phyloP scores from a whole-genome alignment of 2,329 filamentous ascomycete genomes.

The Fusarium staphyleae region DNA sequence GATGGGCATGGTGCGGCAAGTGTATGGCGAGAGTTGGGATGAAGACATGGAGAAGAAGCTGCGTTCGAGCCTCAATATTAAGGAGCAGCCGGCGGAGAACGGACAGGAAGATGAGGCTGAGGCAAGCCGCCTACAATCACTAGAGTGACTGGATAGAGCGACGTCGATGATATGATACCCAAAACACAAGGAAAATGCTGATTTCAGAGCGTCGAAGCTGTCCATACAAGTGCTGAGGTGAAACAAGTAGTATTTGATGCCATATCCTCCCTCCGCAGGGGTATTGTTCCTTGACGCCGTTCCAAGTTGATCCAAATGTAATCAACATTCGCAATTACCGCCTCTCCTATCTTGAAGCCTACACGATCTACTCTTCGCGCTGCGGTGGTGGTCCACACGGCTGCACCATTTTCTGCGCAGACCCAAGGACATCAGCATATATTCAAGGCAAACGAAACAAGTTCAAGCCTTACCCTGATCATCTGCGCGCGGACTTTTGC shows the following conservation, averaged over 20 bases:
- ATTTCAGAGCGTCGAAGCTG: neutral
- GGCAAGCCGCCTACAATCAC: conserved; percentile 17
- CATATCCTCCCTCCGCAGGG: conserved; percentile 18
- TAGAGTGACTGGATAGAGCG: conserved; percentile 8
- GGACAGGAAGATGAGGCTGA: conserved; percentile 37
- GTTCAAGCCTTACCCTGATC: conserved; percentile 67
- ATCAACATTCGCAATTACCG: neutral
- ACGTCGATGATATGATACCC: conserved; percentile 33
- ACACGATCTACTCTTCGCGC: conserved; percentile 55
- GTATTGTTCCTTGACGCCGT: conserved; percentile 41
- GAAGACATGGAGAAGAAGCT: conserved; percentile 67
- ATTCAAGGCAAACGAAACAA: no score
- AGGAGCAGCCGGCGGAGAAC: conserved; percentile 29
- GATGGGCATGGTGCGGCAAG: conserved; percentile 69
- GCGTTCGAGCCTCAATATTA: conserved; percentile 66
- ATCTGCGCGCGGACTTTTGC: conserved; percentile 81
- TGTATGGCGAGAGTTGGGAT: conserved; percentile 60
- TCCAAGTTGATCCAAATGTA: conserved; percentile 8
- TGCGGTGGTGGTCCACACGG: conserved; percentile 65
- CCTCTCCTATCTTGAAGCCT: neutral
- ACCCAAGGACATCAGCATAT: conserved; percentile 2
- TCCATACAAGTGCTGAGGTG: neutral
- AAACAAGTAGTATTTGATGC: conserved; percentile 2
- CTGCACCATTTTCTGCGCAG: conserved; percentile 69
- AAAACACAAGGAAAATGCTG: neutral